These are phyloP conservation scores for Arabidopsis arenosa DNA, from an alignment of 345 rosid species.

Conservation along the genomic window DNA sequence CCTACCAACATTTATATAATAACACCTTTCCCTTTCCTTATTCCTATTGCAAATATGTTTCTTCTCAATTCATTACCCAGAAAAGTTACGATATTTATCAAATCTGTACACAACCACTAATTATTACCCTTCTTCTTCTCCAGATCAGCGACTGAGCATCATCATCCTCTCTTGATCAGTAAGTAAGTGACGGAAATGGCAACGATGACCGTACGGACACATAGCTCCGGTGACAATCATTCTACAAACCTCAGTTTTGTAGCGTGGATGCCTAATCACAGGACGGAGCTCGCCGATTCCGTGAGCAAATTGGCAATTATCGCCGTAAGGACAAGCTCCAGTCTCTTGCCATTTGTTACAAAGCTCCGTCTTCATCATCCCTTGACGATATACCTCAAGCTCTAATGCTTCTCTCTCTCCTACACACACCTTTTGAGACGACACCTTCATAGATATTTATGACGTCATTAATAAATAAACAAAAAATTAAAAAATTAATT, in stretches of 20 bases:
- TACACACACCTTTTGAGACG: slow-evolving; percentile 45
- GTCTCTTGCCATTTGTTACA: slow-evolving; percentile 99
- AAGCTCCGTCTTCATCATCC: slow-evolving; percentile 87
- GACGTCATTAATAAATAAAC: background rate
- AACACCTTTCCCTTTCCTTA: slow-evolving; percentile 12
- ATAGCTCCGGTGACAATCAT: slow-evolving; percentile 69
- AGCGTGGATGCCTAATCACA: slow-evolving; percentile 86
- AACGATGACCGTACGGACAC: slow-evolving; percentile 93
- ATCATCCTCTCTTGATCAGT: slow-evolving; percentile 67
- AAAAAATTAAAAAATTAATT: background rate
- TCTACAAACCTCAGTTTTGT: slow-evolving; percentile 85
- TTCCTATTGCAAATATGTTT: slow-evolving; percentile 5
- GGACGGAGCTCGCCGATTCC: slow-evolving; percentile 88
- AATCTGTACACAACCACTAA: slow-evolving; percentile 43
- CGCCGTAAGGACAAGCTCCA: slow-evolving; percentile 79
- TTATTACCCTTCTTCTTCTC: slow-evolving; percentile 26
- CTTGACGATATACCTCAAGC: slow-evolving; percentile 77
- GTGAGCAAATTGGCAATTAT: slow-evolving; percentile 88
- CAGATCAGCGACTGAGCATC: slow-evolving; percentile 45
- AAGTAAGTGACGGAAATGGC: slow-evolving; percentile 94
- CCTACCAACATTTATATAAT: slow-evolving; percentile 32
- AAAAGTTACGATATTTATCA: slow-evolving; percentile 35
- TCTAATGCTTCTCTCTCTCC: slow-evolving; percentile 62
- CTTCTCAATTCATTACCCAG: slow-evolving; percentile 21
- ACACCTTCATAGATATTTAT: slow-evolving; percentile 8